Conservation (phyloP, 2,329 filamentous ascomycete species). For the Phaeosphaeriaceae sp. region DNA sequence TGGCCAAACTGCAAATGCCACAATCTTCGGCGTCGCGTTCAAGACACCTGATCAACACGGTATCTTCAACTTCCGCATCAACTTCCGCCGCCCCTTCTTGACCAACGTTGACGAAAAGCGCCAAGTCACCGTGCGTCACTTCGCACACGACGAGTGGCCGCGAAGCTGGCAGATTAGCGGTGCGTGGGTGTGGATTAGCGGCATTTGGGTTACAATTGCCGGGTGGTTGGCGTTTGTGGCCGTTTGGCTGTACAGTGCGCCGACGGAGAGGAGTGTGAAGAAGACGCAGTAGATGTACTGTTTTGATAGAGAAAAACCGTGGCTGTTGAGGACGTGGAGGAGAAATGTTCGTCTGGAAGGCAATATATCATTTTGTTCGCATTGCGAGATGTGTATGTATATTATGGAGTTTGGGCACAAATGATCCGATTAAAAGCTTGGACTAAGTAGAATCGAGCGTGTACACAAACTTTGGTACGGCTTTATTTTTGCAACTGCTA, state of each 20-base stretch:
- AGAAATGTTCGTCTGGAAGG: too few relatives aligned
- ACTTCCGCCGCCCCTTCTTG: slow-evolving; percentile 95
- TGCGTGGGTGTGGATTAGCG: slow-evolving; percentile 93
- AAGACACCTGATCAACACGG: slow-evolving; percentile 94
- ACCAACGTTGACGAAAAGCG: slow-evolving; percentile 91
- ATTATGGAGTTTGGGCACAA: not conserved
- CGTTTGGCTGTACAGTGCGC: slow-evolving; percentile 83
- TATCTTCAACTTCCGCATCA: slow-evolving; percentile 97
- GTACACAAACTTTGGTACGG: too few relatives aligned
- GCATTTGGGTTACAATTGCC: slow-evolving; percentile 80
- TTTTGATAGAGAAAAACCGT: too few relatives aligned
- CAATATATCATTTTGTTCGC: not conserved
- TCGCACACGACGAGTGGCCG: slow-evolving; percentile 96
- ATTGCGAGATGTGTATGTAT: slow-evolving; percentile 18
- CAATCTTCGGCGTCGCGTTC: slow-evolving; percentile 77
- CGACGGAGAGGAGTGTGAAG: slow-evolving; percentile 58
- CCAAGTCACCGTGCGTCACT: slow-evolving; percentile 92
- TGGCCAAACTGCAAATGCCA: slow-evolving; percentile 67
- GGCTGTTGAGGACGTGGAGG: too few relatives aligned
- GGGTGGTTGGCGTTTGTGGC: slow-evolving; percentile 87
- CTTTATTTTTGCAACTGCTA: too few relatives aligned
- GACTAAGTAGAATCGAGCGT: too few relatives aligned
- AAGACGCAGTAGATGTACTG: slow-evolving; percentile 52
- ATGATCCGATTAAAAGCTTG: too few relatives aligned
- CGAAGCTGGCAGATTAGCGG: slow-evolving; percentile 87